phyloP scores from a whole-genome alignment of 192 early-diverging fungal species.

The Entomortierella parvispora region DNA sequence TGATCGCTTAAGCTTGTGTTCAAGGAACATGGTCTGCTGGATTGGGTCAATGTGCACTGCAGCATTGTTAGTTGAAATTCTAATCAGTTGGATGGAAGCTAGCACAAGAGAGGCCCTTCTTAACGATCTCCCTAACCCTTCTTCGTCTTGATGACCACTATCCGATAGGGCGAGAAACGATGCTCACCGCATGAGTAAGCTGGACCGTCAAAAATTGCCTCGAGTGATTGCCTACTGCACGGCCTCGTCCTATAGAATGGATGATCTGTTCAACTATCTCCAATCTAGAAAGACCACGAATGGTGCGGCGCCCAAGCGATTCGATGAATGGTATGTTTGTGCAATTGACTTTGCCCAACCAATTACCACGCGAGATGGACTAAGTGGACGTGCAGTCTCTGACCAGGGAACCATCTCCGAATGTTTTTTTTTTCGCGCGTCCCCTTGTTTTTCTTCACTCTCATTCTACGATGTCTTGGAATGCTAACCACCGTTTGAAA shows the following conservation, averaged over 20 bases:
- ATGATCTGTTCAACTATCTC: constrained; percentile 79
- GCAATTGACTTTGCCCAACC: not conserved
- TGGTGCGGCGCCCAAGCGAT: constrained; percentile 75
- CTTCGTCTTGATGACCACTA: not conserved
- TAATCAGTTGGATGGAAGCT: constrained; percentile 7
- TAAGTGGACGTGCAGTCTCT: too few relatives aligned
- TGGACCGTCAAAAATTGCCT: constrained; percentile 78
- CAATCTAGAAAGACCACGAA: constrained; percentile 70
- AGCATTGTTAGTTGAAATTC: constrained; percentile 48
- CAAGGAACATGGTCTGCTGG: not conserved
- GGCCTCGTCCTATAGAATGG: constrained; percentile 81
- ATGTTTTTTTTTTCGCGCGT: not conserved
- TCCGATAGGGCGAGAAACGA: constrained; percentile 64
- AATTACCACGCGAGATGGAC: not conserved
- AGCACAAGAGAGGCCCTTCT: not conserved
- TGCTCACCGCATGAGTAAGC: constrained; percentile 77
- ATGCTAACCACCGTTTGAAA: not conserved
- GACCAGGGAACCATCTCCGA: too few relatives aligned
- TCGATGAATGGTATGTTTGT: constrained; percentile 78
- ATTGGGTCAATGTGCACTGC: too few relatives aligned
- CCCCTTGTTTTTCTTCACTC: not conserved
- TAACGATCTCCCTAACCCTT: not conserved
- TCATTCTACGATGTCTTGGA: not conserved
- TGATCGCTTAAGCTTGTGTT: not conserved
- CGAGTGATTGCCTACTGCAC: constrained; percentile 89